phyloP scores from a whole-genome alignment of 1,139 yeast species.

The Meyerozyma athensensis region DNA sequence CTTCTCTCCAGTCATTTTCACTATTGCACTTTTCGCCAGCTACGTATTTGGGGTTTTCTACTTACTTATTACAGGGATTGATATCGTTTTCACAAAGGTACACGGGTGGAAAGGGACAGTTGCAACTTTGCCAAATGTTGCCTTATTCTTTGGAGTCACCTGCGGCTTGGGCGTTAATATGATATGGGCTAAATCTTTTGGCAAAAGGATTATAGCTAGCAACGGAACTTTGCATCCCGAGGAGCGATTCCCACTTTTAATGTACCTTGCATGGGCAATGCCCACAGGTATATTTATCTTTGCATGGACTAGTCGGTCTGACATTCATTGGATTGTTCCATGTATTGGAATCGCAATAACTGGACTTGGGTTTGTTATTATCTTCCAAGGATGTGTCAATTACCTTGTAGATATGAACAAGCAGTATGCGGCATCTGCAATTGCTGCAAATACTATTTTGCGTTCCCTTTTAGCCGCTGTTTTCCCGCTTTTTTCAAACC shows the following conservation, averaged over 20 bases:
- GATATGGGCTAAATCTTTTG: background rate
- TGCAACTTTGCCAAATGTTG: background rate
- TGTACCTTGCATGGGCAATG: background rate
- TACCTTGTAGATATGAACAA: background rate
- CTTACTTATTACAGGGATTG: background rate
- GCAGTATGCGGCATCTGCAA: background rate
- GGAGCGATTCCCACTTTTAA: background rate
- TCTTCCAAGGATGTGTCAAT: background rate
- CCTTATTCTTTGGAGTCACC: background rate
- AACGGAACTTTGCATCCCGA: background rate
- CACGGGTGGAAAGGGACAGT: background rate
- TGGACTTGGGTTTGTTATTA: conserved; percentile 1
- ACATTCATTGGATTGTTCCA: conserved; percentile 14
- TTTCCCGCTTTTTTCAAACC: background rate
- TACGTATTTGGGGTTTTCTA: background rate
- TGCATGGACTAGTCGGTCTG: conserved; percentile 12
- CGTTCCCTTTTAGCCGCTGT: background rate
- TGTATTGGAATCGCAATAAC: conserved; percentile 11
- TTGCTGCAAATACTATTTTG: background rate
- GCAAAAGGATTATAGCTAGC: background rate
- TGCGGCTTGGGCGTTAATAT: background rate
- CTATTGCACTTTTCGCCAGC: background rate
- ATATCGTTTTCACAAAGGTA: background rate
- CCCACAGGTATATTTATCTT: conserved; percentile 12
- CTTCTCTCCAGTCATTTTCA: background rate